These are phyloP conservation scores for Cicer cuneatum DNA, from an alignment of 306 rosid species.

Conservation along the genomic window DNA sequence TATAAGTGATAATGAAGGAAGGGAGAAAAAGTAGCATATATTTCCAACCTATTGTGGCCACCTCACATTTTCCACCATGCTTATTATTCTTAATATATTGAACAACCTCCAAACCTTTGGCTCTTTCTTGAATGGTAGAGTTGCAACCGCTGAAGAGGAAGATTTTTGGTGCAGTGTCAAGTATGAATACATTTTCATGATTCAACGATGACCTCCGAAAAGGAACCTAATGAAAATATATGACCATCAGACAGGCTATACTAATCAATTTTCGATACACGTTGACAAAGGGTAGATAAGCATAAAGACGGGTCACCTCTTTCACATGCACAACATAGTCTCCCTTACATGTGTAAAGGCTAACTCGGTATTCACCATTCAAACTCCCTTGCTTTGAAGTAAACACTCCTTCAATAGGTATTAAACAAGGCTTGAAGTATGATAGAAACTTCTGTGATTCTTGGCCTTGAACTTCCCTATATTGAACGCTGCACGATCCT, in stretches of 20 bases:
- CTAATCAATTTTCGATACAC: conserved; percentile 34
- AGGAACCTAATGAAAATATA: conserved; percentile 65
- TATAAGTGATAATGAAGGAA: conserved; percentile 12
- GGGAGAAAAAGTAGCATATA: conserved; percentile 15
- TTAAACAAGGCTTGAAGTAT: conserved; percentile 87
- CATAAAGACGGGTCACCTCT: conserved; percentile 60
- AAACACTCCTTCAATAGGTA: conserved; percentile 83
- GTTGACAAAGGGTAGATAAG: conserved; percentile 12
- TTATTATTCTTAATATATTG: conserved; percentile 84
- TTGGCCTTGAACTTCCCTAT: conserved; percentile 87
- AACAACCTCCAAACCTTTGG: conserved; percentile 93
- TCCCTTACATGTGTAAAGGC: conserved; percentile 86
- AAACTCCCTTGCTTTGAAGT: conserved; percentile 60
- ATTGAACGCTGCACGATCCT: conserved; percentile 95
- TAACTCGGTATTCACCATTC: conserved; percentile 69
- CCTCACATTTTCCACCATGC: conserved; percentile 79
- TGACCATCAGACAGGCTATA: conserved; percentile 39
- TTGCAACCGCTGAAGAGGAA: conserved; percentile 95
- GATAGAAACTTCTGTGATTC: conserved; percentile 86
- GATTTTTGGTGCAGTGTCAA: conserved; percentile 87
- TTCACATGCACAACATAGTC: conserved; percentile 87
- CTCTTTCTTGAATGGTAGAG: conserved; percentile 93
- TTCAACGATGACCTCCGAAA: conserved; percentile 85
- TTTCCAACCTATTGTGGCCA: conserved; percentile 86
- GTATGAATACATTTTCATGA: conserved; percentile 88